Conservation (phyloP, 2,329 filamentous ascomycete genomes). For the Colletotrichum australisinense region DNA sequence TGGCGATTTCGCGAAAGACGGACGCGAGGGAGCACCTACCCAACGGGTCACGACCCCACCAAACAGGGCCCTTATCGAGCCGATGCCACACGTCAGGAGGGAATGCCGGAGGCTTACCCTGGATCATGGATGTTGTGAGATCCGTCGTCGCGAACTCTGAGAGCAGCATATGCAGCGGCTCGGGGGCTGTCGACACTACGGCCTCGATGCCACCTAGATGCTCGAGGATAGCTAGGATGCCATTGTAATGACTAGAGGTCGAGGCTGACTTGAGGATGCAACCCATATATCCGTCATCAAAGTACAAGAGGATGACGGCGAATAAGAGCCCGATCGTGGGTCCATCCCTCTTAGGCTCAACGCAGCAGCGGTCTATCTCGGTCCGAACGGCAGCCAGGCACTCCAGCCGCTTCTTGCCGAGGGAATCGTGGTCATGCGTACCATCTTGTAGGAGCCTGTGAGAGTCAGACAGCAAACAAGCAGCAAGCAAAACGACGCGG, state of each 20-base stretch:
- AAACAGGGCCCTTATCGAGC: neutral
- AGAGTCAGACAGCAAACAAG: constrained; percentile 46
- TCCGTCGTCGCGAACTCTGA: constrained; percentile 57
- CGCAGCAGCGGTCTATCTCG: neutral
- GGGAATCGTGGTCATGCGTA: constrained; percentile 40
- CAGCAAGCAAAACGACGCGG: constrained; percentile 46
- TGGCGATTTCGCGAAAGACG: neutral
- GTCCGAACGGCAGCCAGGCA: neutral
- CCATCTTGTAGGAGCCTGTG: constrained; percentile 46
- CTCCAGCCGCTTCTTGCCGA: constrained; percentile 28
- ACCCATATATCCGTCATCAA: constrained; percentile 53
- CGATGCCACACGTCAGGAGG: constrained; percentile 45
- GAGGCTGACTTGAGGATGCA: constrained; percentile 33
- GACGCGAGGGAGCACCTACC: neutral
- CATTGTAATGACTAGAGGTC: constrained; percentile 45
- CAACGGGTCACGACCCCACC: neutral
- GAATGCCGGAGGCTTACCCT: constrained; percentile 50
- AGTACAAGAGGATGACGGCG: constrained; percentile 55
- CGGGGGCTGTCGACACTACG: constrained; percentile 40
- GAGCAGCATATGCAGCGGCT: constrained; percentile 50
- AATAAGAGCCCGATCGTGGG: constrained; percentile 44
- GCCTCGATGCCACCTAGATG: constrained; percentile 43
- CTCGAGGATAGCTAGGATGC: constrained; percentile 49
- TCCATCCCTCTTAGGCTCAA: constrained; percentile 8
- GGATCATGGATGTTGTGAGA: constrained; percentile 53